Evolutionary conservation across 805 yeast species (phyloP).

Genomic region (Spathaspora boniae): DNA sequence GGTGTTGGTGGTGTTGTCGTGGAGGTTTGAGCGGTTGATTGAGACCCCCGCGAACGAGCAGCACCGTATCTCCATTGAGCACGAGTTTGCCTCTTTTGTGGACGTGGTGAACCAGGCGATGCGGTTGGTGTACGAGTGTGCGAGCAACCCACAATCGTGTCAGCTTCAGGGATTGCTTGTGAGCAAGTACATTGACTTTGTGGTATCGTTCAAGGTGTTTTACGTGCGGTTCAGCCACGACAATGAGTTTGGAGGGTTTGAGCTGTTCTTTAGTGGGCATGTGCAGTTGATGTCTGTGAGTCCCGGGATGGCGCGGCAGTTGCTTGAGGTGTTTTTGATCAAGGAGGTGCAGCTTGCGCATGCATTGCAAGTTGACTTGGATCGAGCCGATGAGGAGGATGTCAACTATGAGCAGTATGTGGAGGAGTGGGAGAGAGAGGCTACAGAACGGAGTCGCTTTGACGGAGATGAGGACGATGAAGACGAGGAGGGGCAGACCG

Average conservation of each 20-base stretch:
- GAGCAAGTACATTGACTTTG: conserved; percentile 28
- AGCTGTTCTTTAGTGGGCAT: conserved; percentile 26
- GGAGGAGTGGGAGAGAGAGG: conserved; percentile 5
- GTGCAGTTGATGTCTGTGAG: conserved; percentile 23
- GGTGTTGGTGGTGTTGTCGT: conserved; percentile 23
- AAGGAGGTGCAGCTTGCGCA: conserved; percentile 48
- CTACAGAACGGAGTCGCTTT: conserved; percentile 8
- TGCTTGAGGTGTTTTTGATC: conserved; percentile 43
- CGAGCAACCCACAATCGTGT: conserved; percentile 1
- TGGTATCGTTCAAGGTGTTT: conserved; percentile 32
- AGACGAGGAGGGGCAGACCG: conserved; percentile 10
- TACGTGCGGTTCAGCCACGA: conserved; percentile 23
- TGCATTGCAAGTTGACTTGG: conserved; percentile 35
- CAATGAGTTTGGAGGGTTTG: conserved; percentile 30
- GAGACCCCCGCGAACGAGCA: conserved; percentile 17
- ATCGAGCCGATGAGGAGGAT: conserved; percentile 51
- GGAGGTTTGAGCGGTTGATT: conserved; percentile 35
- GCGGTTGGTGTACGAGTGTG: conserved; percentile 6
- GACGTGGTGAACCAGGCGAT: conserved; percentile 14
- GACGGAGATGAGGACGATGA: conserved; percentile 14
- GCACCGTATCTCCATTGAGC: conserved; percentile 18
- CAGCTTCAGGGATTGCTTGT: conserved; percentile 20
- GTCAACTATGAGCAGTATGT: conserved; percentile 33
- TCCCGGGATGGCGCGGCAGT: conserved; percentile 21
- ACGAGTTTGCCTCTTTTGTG: conserved; percentile 19